Base-by-base conservation (phyloP, 1,284 basidiomycete genomes). In the Ganoderma sp. region DNA sequence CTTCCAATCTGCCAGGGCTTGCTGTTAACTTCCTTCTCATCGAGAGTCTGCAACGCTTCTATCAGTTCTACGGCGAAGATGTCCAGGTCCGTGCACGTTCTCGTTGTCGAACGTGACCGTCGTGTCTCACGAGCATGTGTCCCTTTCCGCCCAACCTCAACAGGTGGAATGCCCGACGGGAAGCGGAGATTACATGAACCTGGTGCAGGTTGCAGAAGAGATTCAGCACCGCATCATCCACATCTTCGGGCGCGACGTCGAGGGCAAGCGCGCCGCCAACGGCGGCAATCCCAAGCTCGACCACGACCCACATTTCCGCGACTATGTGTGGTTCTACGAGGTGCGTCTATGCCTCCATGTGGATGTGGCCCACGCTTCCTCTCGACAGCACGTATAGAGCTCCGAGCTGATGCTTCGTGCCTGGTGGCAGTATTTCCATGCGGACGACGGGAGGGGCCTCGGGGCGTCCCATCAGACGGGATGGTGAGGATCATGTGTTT, bases 381-480 rank as follows among this genome's bases (percentile, higher is more conserved):
- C 67, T n/a, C 22, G 39, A 15, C 6, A 1, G 12, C 9, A 15
- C 17, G 32, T 8, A 32, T 54, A 34, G 28, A 22, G 28, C 28
- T 39, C 37, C 10, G 15, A 43, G 32, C 12, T 43, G 32, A 56
- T 57, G 12, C 50, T 67, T 32, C 68, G 37, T 25, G 37, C 42
- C 32, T 9, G 10, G 39, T 39, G 61, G 69, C 66, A 96, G 92
- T 98, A 94, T 84, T 99, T 99, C 90, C 93, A 99, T 78, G 97
- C 91, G 34, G 95, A 99, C 76, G 90, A 86, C 69, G 97, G 97
- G 12, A 88, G 91, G 68, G 97, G 97, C 28, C 85, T 98, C 22
- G 97, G 97, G 50, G 97, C 97, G 1, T 97, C 95, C 6, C 97
- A 99, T 82, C 97, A 99, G 81, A 98, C 96, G 70, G 97, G 97